Base-by-base conservation (phyloP, 225 moss, liverwort and hornwort genomes). In the Straminergon stramineum region DNA sequence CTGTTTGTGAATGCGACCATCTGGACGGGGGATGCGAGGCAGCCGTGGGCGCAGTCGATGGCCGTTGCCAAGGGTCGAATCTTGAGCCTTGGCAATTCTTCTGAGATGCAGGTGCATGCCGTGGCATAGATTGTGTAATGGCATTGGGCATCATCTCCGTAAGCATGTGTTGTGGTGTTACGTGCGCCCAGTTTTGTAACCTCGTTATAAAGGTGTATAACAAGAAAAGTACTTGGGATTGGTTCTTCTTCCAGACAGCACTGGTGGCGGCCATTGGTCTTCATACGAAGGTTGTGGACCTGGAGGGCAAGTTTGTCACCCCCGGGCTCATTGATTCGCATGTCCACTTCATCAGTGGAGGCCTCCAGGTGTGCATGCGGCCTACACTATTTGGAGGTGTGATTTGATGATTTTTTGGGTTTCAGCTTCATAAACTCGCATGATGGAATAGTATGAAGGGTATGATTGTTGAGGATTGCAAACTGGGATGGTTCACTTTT, bases 251-350 rank as follows among this genome's bases (percentile, higher is more conserved):
- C 85, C 87, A 81, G 86, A 83, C 71, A 77, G 21, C 56, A 69
- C 93, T 92, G 89, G 81, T 77, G 66, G 89, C 88, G 77, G 90
- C 90, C 37, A 88, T 93, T 86, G 95, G 97, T 73, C 86, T 87
- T 48, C 60, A 90, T 30, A 97, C 97, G 18, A 88, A 92, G 88
- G 90, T 96, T 81, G 94, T 96, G 89, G 94, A 96, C 89, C 85
- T 98, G 83, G 91, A 92, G 87, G 95, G 96, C 35, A 93, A 93
- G 61, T 98, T 97, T 87, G 98, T 97, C 80, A 89, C 95, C 26
- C 98, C 98, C 13, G 98, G 98, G 43, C 95, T 96, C 87, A 95
- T 98, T 52, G 98, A 98, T 85, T 98, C 98, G 28, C 98, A 98
- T 89, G 96, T 96, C 62, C 98, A 98, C 93, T 97, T 97, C 20